These are phyloP conservation scores for Leccinum arenicola DNA, from an alignment of 768 basidiomycete species.

Conservation along the genomic window DNA sequence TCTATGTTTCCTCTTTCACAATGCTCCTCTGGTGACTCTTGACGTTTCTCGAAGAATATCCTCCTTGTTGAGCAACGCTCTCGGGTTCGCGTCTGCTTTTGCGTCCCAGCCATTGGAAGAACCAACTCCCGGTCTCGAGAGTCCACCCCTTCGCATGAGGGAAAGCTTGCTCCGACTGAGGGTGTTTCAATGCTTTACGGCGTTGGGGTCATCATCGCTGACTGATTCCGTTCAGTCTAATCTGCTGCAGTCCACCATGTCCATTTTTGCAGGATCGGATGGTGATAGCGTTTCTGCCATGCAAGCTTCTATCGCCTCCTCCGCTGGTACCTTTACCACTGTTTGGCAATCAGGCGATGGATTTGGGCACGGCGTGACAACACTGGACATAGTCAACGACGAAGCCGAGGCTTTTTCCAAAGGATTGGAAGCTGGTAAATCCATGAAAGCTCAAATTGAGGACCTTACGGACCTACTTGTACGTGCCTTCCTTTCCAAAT, in stretches of 20 bases:
- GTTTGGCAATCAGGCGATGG: slow-evolving; percentile 89
- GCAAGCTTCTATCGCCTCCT: slow-evolving; percentile 89
- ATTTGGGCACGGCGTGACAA: slow-evolving; percentile 89
- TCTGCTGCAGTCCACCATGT: slow-evolving; percentile 76
- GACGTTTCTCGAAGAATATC: slow-evolving; percentile 90
- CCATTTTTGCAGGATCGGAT: slow-evolving; percentile 85
- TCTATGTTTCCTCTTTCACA: slow-evolving; percentile 82
- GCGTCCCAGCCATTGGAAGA: slow-evolving; percentile 70
- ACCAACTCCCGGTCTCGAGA: slow-evolving; percentile 36
- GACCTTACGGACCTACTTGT: slow-evolving; percentile 78
- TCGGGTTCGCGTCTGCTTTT: slow-evolving; percentile 88
- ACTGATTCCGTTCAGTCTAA: slow-evolving; percentile 80
- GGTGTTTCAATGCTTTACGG: slow-evolving; percentile 86
- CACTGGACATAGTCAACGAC: slow-evolving; percentile 51
- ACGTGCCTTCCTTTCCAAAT: slow-evolving; percentile 22
- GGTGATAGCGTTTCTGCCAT: slow-evolving; percentile 78
- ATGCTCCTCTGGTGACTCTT: slow-evolving; percentile 76
- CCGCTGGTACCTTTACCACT: slow-evolving; percentile 75
- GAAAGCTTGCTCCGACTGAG: slow-evolving; percentile 83
- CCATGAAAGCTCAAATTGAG: slow-evolving; percentile 80
- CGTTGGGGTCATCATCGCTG: slow-evolving; percentile 74
- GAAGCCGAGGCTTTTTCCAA: slow-evolving; percentile 29
- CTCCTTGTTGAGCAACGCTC: slow-evolving; percentile 82
- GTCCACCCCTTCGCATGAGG: slow-evolving; percentile 65
- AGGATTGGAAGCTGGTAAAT: slow-evolving; percentile 32